Conservation (phyloP, 139 green algal species). For the Chlorella vulgaris region DNA sequence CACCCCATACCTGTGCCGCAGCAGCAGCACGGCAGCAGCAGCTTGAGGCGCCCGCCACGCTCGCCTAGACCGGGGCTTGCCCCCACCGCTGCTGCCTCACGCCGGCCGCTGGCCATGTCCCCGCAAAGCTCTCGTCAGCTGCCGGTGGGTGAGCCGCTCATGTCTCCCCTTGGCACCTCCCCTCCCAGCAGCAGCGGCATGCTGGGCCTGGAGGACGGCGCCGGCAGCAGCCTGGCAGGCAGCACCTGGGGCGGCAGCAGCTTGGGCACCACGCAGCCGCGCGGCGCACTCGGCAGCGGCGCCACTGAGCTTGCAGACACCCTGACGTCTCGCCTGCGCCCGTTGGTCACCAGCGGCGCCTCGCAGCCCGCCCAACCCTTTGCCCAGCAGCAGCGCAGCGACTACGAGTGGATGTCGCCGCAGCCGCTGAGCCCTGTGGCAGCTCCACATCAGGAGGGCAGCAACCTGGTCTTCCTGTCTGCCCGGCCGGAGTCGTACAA, state of each 20-base stretch:
- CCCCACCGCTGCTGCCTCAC: too few species aligned
- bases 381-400: background rate
- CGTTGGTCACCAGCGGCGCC: background rate
- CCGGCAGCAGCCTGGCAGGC: too few species aligned
- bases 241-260: constrained; percentile 24
- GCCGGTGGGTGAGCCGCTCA: background rate
- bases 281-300: background rate
- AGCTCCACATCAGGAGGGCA: constrained; percentile 47
- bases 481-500: constrained; percentile 64
- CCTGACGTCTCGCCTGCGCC: constrained; percentile 22
- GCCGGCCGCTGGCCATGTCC: background rate
- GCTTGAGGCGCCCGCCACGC: background rate
- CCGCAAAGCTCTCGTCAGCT: background rate
- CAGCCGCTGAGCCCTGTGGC: background rate
- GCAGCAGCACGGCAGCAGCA: background rate
- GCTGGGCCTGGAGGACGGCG: background rate
- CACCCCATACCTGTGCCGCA: background rate
- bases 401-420: background rate
- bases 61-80: background rate
- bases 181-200: background rate
- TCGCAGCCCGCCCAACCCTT: background rate
- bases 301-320: constrained; percentile 21
- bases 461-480: constrained; percentile 66
- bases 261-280: constrained; percentile 8
- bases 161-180: constrained; percentile 9